phyloP scores from a whole-genome alignment of 306 rosid genomes.

The Fragaria iinumae region DNA sequence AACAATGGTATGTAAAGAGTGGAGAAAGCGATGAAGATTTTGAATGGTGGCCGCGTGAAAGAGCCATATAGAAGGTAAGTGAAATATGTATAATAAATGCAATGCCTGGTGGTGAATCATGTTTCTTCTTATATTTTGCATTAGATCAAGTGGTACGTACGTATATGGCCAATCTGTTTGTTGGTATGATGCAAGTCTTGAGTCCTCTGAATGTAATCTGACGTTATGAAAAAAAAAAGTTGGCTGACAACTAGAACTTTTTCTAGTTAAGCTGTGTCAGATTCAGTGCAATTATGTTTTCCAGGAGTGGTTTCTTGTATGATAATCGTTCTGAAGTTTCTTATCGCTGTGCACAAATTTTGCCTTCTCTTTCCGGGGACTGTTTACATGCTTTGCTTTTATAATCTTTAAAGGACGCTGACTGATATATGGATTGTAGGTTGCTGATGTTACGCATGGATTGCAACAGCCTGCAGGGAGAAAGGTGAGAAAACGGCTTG shows the following conservation, averaged over 20 bases:
- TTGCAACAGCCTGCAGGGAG: constrained; percentile 95
- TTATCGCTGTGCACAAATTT: background rate
- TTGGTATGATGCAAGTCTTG: background rate
- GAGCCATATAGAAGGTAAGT: no score
- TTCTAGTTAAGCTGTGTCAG: background rate
- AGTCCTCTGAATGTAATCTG: background rate
- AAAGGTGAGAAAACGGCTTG: constrained; percentile 54
- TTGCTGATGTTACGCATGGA: constrained; percentile 87
- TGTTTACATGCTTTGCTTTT: constrained; percentile 7
- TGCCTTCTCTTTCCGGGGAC: constrained; percentile 1
- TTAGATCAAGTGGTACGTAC: background rate
- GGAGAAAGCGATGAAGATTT: no score
- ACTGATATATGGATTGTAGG: constrained; percentile 43
- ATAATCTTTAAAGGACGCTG: constrained; percentile 24
- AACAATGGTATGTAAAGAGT: no score
- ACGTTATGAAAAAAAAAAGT: background rate
- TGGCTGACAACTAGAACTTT: background rate
- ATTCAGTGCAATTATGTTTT: background rate
- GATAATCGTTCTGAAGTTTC: background rate
- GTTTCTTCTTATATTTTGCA: background rate
- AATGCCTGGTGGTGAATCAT: background rate
- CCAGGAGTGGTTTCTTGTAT: background rate
- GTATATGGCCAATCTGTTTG: background rate
- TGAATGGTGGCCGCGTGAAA: no score
- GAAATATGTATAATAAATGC: no score